Evolutionary conservation across 2,329 filamentous ascomycete genomes (phyloP), one percentile per base, ranked within the genome.

Genomic region (Cryphonectria nitschkei): DNA sequence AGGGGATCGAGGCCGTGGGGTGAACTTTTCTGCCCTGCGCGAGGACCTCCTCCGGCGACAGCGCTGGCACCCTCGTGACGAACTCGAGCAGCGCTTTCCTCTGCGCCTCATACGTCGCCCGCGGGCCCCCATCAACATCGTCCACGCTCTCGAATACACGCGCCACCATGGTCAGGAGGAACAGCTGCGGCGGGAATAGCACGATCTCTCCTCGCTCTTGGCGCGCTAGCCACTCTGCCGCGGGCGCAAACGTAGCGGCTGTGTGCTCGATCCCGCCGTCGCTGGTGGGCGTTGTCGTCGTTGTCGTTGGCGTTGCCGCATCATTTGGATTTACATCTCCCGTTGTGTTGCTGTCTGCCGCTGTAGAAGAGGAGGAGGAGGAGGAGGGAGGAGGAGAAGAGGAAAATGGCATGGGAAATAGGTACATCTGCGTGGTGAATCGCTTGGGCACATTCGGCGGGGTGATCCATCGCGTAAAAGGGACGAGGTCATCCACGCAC

Each of bases 341-440:
- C 11, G 37, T 9, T 3, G 37, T 39, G 26, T 13, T 60, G 56
- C 29, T 60, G 56, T 34, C 32, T 61, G 56, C 19, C 34, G 56
- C 34, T 37, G 19, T 14, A 34, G 34, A 34, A 34, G 34, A 34
- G 6, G 34, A 34, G 6, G 34, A 34, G 6, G 34, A 34, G 6
- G 34, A 34, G 4, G 63, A 3, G 1, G 64, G 19, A 6, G 56
- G 9, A 3, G 70, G 52, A 2, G 61, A 61, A 3, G 64, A 72
- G n/a, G 81, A 79, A 14, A 90, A 81, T 0, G 94, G 94, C 2
- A 98, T 86, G 80, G 97, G 91, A 81, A 97, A 97, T 14, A 98
- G 80, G 81, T 98, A 99, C 95, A 98, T 98, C 79, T 98, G 95
- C 0, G 95, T 98, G 0, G 93, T 93, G 82, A 97, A 99, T 62